These are phyloP conservation scores for Calonectria pseudoreteaudii DNA, from an alignment of 2,329 filamentous ascomycete genomes.

Conservation along the genomic window DNA sequence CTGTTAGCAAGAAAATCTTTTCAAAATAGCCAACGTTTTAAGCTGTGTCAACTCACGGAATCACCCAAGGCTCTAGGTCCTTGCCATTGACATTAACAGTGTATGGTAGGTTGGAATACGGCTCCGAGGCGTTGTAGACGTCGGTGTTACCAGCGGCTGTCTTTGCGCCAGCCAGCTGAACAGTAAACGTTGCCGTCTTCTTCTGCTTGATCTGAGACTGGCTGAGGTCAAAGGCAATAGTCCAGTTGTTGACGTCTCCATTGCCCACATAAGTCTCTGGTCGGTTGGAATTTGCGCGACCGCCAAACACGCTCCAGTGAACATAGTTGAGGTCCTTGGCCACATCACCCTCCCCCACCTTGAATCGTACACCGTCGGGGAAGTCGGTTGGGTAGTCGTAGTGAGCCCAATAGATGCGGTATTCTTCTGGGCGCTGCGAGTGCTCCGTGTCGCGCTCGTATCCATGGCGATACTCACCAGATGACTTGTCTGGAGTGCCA, in stretches of 20 bases:
- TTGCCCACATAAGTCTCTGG: conserved; percentile 56
- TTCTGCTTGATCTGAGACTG: conserved; percentile 54
- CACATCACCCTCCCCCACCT: conserved; percentile 64
- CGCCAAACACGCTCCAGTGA: conserved; percentile 74
- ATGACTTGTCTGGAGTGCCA: conserved; percentile 71
- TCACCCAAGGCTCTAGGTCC: conserved; percentile 64
- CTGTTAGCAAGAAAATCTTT: neutral
- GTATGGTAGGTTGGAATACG: conserved; percentile 65
- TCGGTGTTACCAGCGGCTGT: conserved; percentile 72
- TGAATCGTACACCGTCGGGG: conserved; percentile 67
- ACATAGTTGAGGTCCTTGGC: conserved; percentile 70
- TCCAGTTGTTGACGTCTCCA: conserved; percentile 69
- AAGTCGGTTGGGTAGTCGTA: conserved; percentile 72
- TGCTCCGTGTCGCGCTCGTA: conserved; percentile 60
- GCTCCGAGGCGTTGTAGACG: conserved; percentile 63
- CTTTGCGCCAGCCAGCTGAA: conserved; percentile 73
- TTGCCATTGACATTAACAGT: conserved; percentile 54
- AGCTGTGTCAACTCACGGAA: conserved; percentile 57
- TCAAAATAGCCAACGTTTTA: neutral
- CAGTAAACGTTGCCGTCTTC: conserved; percentile 66
- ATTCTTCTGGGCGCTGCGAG: conserved; percentile 65
- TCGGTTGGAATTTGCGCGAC: conserved; percentile 61
- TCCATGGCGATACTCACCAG: conserved; percentile 71
- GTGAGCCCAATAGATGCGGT: conserved; percentile 70
- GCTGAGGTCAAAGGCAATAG: conserved; percentile 63